Base-by-base conservation (phyloP, 1,284 basidiomycete species). In the Pascua guehoae region DNA sequence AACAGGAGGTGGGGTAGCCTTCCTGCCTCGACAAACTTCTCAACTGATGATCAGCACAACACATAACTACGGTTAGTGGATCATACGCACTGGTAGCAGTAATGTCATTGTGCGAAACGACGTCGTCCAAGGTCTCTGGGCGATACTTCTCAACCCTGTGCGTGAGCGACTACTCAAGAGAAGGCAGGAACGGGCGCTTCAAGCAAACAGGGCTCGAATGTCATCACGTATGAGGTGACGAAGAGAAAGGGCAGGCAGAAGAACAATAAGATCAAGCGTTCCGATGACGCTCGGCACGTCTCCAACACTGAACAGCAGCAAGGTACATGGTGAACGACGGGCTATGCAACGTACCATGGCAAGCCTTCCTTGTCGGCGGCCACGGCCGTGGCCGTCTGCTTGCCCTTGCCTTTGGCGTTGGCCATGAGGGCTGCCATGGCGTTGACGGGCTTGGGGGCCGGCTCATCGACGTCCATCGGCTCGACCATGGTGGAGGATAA, bases 1-100 rank as follows among this genome's bases (percentile, higher is more conserved):
- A 99, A 93, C 47, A 99, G 82, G 18, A 98, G 81, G 78, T 99
- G 96, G 0, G 96, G 96, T 32, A 99, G 77, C 49, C 94, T 81
- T 64, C 95, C 94, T 75, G 92, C 92, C 66, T 92, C 88, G 68
- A 98, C 95, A 74, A 99, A 98, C 73, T 88, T 89, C 75, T 95
- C 91, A 76, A 98, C 94, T 97, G 61, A 12, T 12, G 10, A 47
- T 61, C 24, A 66, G 53, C 41, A 36, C 1, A 4, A 11, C 12
- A 2, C 8, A 40, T n/a, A n/a, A 3, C 14, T 9, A 39, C 36
- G 14, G 12, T 10, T 7, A 49, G 88, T 66, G 24, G 24, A 32
- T 32, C 24, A 32, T 32, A 32, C 24, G 24, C 65, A 96, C 93
- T 94, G 9, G 93, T 97, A 47, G 81, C 84, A 1, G 89, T 95